Conservation (phyloP, 495 filamentous ascomycete species). For the Penicillium goetzii region DNA sequence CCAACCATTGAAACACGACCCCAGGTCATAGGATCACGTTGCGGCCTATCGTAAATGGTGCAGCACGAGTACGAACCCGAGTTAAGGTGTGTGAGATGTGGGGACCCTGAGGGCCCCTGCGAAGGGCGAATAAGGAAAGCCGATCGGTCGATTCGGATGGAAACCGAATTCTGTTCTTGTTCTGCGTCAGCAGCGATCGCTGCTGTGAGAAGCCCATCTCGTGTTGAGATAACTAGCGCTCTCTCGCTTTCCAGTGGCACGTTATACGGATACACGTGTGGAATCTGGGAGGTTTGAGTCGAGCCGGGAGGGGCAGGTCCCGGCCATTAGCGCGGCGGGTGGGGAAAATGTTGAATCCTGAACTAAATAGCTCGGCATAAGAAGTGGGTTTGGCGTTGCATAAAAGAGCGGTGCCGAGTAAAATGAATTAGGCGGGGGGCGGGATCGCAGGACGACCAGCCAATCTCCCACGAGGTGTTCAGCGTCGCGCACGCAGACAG, state of each 20-base stretch:
- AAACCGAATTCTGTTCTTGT: not conserved
- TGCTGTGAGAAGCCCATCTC: not conserved
- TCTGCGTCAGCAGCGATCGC: not conserved
- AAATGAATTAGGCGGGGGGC: not conserved
- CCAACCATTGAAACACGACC: not conserved
- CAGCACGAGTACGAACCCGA: not conserved
- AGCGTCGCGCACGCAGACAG: conserved; percentile 19
- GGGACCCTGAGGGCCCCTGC: not conserved
- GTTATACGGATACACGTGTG: not conserved
- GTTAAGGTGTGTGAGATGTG: not conserved
- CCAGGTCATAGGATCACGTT: not conserved
- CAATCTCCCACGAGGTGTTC: conserved; percentile 4
- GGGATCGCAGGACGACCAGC: not conserved
- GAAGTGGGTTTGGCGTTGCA: conserved; percentile 3
- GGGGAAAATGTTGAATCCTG: not conserved
- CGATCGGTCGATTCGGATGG: conserved; percentile 1
- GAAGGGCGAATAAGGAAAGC: not conserved
- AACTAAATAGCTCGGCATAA: not conserved
- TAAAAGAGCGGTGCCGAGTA: not conserved
- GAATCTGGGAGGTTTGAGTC: not conserved
- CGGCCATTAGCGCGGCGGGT: not conserved
- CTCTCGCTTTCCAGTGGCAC: not conserved
- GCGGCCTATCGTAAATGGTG: not conserved
- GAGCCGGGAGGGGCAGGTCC: not conserved
- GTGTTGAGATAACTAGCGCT: not conserved